Conservation (phyloP, 164 flowering plant species). For the Aristolochia californica region DNA sequence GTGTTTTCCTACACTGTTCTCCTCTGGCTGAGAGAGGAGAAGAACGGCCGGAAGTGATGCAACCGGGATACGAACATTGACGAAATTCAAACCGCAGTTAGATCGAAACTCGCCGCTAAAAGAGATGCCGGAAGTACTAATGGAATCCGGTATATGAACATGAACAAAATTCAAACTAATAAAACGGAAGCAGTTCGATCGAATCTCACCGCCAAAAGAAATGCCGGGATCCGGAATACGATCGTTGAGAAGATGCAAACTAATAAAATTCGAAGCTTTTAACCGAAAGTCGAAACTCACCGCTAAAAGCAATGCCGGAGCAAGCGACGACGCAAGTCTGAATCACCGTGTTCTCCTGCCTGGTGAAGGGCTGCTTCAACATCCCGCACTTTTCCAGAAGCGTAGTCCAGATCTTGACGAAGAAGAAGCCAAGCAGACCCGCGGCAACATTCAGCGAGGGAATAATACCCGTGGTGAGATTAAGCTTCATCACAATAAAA, state of each 20-base stretch:
- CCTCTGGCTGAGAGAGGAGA: no score
- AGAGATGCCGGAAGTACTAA: slow-evolving; percentile 68
- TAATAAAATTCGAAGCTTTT: no score
- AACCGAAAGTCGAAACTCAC: slow-evolving; percentile 24
- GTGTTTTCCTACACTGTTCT: no score
- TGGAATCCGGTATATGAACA: no score
- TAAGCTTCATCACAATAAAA: slow-evolving; percentile 53
- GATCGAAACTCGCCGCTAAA: slow-evolving; percentile 42
- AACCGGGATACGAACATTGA: no score
- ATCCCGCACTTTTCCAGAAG: slow-evolving; percentile 23
- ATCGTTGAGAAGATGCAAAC: no score
- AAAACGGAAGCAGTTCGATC: no score
- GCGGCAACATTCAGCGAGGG: slow-evolving; percentile 67
- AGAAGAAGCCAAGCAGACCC: slow-evolving; percentile 50
- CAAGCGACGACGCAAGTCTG: slow-evolving; percentile 68
- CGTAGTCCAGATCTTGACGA: slow-evolving; percentile 33
- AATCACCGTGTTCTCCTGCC: slow-evolving; percentile 72
- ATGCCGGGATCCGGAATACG: no score
- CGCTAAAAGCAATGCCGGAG: slow-evolving; percentile 60
- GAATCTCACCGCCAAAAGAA: slow-evolving; percentile 39
- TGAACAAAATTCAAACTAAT: no score
- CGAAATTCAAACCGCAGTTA: no score
- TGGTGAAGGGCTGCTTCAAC: slow-evolving; percentile 45
- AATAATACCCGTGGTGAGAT: slow-evolving; percentile 55
- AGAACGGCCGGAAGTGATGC: no score